phyloP scores from a whole-genome alignment of 306 rosid species.

The Fragaria iinumae region DNA sequence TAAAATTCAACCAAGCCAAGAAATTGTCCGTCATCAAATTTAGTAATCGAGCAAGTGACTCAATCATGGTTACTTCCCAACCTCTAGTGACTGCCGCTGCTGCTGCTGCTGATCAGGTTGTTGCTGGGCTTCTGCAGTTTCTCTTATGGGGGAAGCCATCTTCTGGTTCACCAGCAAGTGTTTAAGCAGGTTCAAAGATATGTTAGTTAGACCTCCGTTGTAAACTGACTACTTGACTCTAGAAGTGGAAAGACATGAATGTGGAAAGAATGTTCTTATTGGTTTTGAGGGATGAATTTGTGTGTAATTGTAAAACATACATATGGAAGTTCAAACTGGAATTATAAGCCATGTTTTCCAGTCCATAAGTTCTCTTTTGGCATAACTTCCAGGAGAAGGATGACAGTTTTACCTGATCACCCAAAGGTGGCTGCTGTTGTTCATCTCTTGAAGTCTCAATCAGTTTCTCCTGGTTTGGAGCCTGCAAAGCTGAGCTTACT shows the following conservation, averaged over 20 bases:
- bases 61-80: slow-evolving; percentile 19
- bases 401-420: slow-evolving; percentile 34
- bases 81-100: slow-evolving; percentile 16
- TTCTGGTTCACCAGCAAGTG: slow-evolving; percentile 15
- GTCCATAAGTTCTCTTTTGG: neutral
- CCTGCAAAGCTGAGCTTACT: slow-evolving; percentile 37
- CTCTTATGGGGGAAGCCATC: slow-evolving; percentile 21
- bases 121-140: slow-evolving; percentile 24
- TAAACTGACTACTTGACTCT: neutral
- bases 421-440: slow-evolving; percentile 26
- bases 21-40: neutral
- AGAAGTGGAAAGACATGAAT: neutral
- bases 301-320: neutral
- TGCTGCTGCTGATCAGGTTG: slow-evolving; percentile 20
- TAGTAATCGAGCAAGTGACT: slow-evolving; percentile 13
- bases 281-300: neutral
- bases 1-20: slow-evolving; percentile 2
- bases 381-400: neutral
- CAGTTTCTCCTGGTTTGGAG: slow-evolving; percentile 27
- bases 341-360: neutral
- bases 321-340: slow-evolving; percentile 15
- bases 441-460: slow-evolving; percentile 28
- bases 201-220: neutral
- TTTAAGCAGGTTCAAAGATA: slow-evolving; percentile 15
- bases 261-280: neutral